Evolutionary conservation across 1,139 yeast species (phyloP).

Genomic region (Yamadazyma taylorii): DNA sequence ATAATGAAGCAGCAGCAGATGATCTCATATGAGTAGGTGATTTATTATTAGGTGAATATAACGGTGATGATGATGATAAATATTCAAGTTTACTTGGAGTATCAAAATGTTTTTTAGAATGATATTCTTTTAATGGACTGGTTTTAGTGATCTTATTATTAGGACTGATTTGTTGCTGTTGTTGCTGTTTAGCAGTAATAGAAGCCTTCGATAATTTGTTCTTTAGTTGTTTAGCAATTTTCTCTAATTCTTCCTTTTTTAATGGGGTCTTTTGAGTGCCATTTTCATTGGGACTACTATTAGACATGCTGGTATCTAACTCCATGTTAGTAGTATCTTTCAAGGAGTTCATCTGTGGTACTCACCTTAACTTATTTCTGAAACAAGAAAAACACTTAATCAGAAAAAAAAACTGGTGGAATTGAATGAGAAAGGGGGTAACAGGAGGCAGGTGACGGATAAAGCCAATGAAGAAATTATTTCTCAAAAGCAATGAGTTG

Average conservation of each 20-base stretch:
- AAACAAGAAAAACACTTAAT: background rate
- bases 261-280: conserved; percentile 18
- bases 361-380: no score
- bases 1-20: conserved; percentile 34
- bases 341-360: conserved; percentile 2
- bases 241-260: conserved; percentile 47
- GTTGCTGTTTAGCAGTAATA: conserved; percentile 46
- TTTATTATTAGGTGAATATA: conserved; percentile 43
- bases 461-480: no score
- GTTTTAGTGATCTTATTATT: conserved; percentile 16
- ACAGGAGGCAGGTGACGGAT: no score
- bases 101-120: conserved; percentile 23
- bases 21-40: conserved; percentile 45
- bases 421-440: no score
- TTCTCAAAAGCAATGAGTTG: no score
- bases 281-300: background rate
- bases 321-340: conserved; percentile 6
- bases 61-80: conserved; percentile 33
- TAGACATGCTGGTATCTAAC: conserved; percentile 1
- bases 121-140: conserved; percentile 33
- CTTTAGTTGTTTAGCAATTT: conserved; percentile 47
- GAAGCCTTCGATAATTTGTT: conserved; percentile 46
- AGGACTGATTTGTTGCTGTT: conserved; percentile 38
- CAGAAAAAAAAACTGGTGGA: background rate
- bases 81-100: conserved; percentile 15